Base-by-base conservation (phyloP, 345 rosid species). In the Leavenworthia alabamica region DNA sequence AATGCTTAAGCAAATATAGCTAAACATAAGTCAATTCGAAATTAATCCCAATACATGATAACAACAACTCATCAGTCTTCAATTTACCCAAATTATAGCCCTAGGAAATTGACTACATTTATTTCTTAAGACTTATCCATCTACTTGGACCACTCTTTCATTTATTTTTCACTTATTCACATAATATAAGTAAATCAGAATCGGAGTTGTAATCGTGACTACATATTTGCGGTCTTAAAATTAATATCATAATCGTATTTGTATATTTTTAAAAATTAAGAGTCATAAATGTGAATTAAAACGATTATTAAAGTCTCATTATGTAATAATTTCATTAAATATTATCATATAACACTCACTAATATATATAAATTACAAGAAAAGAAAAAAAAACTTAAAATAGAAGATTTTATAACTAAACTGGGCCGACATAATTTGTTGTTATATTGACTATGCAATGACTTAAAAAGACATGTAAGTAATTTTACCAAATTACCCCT, bases 401-500 rank as follows among this genome's bases (percentile, higher is more conserved):
- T 6, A 29, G 1, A 31, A 4, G 26, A 53, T 24, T 41, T 6
- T 24, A 24, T 20, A 26, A 41, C 19, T 50, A 48, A 67, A 48
- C 23, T 41, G 60, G 53, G 59, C 72, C 66, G 53, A 67, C 65
- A 27, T 48, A 17, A 17, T 28, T 56, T 37, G 40, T 66, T 42
- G 37, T 47, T 37, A 24, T 56, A 24, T 35, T 46, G 54, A 55
- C 57, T 47, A 49, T 2, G 36, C 26, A 26, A 50, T 8, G 29
- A 24, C 62, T 55, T n/a, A 51, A 20, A 42, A 9, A 15, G 7
- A 36, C 32, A 27, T 0, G n/a, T n/a, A n/a, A n/a, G n/a, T 0
- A 14, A 40, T 20, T 19, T 67, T 8, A 68, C 73, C 23, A 52
- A 33, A 60, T 26, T 36, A 61, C 62, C 62, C 60, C 13, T 49